Conservation (phyloP, 2,329 filamentous ascomycete genomes). For the Fusarium cicatricum region DNA sequence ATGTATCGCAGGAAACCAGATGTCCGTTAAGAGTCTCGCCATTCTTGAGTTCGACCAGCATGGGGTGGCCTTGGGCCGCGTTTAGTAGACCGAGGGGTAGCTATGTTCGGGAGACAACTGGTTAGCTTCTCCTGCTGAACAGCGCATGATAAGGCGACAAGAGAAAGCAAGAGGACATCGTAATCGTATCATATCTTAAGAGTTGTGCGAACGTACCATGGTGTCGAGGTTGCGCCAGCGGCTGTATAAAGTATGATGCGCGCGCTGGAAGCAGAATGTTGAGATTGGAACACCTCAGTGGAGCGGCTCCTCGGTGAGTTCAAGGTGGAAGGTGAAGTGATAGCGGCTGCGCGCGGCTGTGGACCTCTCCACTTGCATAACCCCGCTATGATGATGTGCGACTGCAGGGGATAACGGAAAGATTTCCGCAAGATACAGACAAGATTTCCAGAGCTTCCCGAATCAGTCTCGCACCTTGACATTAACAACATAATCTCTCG, state of each 20-base stretch:
- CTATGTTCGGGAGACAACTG: conserved; percentile 48
- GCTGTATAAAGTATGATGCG: conserved; percentile 34
- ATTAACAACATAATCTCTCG: conserved; percentile 3
- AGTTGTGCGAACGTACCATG: conserved; percentile 36
- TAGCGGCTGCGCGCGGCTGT: conserved; percentile 19
- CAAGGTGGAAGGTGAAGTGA: conserved; percentile 27
- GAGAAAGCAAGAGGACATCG: neutral
- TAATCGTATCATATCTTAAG: too few species aligned
- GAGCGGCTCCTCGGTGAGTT: conserved; percentile 40
- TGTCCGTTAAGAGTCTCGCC: conserved; percentile 98
- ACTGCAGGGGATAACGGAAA: conserved; percentile 13
- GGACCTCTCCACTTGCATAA: conserved; percentile 37
- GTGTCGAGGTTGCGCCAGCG: conserved; percentile 31
- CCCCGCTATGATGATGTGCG: conserved; percentile 27
- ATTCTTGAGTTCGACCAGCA: conserved; percentile 97
- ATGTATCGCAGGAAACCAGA: conserved; percentile 95
- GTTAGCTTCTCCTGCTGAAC: conserved; percentile 36
- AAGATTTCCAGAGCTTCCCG: conserved; percentile 4
- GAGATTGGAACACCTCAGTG: conserved; percentile 39
- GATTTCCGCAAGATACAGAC: conserved; percentile 19
- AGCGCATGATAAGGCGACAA: conserved; percentile 9
- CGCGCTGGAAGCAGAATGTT: conserved; percentile 35
- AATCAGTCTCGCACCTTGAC: neutral
- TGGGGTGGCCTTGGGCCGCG: conserved; percentile 95
- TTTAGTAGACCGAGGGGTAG: conserved; percentile 85